A percentile compares a stretch with the other conserved stretches of the same genome.
Conservation (phyloP, 2,329 filamentous ascomycete species). For the Penicillium sp. region DNA sequence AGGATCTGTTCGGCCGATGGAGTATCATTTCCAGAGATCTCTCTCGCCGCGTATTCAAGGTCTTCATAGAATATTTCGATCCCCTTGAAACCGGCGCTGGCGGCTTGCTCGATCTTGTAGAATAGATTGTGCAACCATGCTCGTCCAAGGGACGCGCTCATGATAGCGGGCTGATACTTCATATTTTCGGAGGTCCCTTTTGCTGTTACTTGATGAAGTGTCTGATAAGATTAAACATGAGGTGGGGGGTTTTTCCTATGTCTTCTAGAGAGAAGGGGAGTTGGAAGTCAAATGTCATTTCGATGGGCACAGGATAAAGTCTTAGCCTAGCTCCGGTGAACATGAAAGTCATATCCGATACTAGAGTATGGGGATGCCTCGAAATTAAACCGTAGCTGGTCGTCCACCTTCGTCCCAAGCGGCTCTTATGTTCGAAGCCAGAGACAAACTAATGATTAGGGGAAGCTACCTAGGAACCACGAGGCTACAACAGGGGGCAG, state of each 20-base stretch:
- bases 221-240: not conserved
- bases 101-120: conserved; percentile 67
- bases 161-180: conserved; percentile 19
- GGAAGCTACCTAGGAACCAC: too few relatives aligned
- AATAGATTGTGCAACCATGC: conserved; percentile 67
- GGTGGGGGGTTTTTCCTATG: too few relatives aligned
- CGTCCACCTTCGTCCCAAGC: too few relatives aligned
- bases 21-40: conserved; percentile 46
- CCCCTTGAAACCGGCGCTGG: conserved; percentile 64
- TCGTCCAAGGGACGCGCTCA: conserved; percentile 62
- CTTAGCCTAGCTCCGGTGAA: conserved; percentile 1
- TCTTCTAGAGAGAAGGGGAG: not conserved
- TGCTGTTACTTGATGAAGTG: too few relatives aligned
- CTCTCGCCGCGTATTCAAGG: conserved; percentile 61
- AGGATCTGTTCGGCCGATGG: conserved; percentile 50
- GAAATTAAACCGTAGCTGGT: too few relatives aligned
- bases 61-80: conserved; percentile 81
- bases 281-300: not conserved
- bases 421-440: too few relatives aligned
- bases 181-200: not conserved
- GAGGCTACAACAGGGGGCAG: too few relatives aligned
- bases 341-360: not conserved
- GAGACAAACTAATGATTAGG: too few relatives aligned
- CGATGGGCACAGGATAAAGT: not conserved
- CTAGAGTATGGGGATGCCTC: too few relatives aligned